phyloP scores from a whole-genome alignment of 148 eudicot genomes.

The Simmondsia chinensis region DNA sequence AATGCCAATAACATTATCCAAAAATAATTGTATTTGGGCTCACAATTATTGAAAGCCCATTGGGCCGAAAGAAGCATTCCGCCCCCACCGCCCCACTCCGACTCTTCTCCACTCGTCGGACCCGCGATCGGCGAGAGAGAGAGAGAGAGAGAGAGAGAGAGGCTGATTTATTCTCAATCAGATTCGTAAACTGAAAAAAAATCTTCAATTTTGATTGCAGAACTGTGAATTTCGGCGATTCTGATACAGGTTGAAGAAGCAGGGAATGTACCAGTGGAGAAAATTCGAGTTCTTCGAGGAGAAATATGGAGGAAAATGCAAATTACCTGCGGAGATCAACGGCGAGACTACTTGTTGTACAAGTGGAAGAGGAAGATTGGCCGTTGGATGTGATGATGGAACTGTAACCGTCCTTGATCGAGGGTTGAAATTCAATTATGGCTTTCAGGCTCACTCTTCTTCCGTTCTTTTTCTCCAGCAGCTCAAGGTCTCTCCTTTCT shows the following conservation, averaged over 20 bases:
- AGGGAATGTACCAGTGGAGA: conserved; percentile 92
- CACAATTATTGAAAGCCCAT: too few species aligned
- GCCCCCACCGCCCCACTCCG: too few species aligned
- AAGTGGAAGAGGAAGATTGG: conserved; percentile 76
- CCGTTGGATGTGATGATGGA: conserved; percentile 68
- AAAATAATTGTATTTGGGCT: too few species aligned
- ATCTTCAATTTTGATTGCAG: not conserved
- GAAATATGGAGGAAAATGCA: conserved; percentile 55
- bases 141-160: not conserved
- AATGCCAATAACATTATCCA: too few species aligned
- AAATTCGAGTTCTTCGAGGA: conserved; percentile 98
- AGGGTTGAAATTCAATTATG: conserved; percentile 71
- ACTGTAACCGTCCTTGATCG: conserved; percentile 71
- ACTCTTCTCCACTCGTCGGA: too few species aligned
- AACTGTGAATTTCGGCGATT: not conserved
- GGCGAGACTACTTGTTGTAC: conserved; percentile 62
- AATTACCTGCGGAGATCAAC: conserved; percentile 50
- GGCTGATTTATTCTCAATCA: not conserved
- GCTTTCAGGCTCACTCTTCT: conserved; percentile 76
- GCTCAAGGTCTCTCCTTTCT: conserved; percentile 61
- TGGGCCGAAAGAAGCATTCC: too few species aligned
- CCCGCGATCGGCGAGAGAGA: not conserved
- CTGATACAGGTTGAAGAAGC: too few species aligned
- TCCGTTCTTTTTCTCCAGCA: conserved; percentile 80
- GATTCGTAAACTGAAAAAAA: not conserved